Evolutionary conservation across 495 filamentous ascomycete genomes (phyloP), one percentile per base, ranked within the genome.

Genomic region (Trichoderma erinaceum): DNA sequence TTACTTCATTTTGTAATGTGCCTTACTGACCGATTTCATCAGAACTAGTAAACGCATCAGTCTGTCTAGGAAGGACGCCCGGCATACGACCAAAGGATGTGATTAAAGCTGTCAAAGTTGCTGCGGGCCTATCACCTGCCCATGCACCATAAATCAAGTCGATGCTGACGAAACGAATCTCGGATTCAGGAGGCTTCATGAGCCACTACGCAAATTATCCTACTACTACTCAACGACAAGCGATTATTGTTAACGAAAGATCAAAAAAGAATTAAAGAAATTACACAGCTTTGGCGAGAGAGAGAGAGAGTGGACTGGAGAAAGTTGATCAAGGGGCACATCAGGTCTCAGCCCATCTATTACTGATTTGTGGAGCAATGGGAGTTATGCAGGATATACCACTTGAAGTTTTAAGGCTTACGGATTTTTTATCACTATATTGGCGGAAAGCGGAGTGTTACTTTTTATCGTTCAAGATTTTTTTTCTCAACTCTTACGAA

Each of bases 1-100:
- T 32, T 16, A 0, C 35, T 48, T 46, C 50, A 5, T 4, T 25
- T 21, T 27, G 25, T 7, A 12, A 25, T 7, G 13, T n/a, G 32
- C 27, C n/a, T 13, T 63, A 23, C 46, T 67, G 52, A 69, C 56
- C 2, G 3, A 38, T 38, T 41, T n/a, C 43, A 6, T 16, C 23
- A 75, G 77, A 73, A 67, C 32, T 79, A n/a, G 71, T 69, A 1
- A 63, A 67, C 1, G 32, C 70, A 27, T 81, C 75, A 5, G 81
- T 86, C 0, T 91, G 89, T 75, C 78, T 90, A 0, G 89, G 88
- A 0, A 78, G 86, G 13, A 73, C 84, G 3, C 88, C 89, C 4
- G 89, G 88, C 1, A 86, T 88, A 63, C 80, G 81, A 46, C 79
- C 79, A 61, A 75, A 70, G 58, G 87, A 90, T 71, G 84, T 91